Percentiles rank a stretch among this genome's conserved stretches.
These are phyloP conservation scores for Diaporthe batatas DNA, from an alignment of 2,329 filamentous ascomycete species.

Conservation along the genomic window DNA sequence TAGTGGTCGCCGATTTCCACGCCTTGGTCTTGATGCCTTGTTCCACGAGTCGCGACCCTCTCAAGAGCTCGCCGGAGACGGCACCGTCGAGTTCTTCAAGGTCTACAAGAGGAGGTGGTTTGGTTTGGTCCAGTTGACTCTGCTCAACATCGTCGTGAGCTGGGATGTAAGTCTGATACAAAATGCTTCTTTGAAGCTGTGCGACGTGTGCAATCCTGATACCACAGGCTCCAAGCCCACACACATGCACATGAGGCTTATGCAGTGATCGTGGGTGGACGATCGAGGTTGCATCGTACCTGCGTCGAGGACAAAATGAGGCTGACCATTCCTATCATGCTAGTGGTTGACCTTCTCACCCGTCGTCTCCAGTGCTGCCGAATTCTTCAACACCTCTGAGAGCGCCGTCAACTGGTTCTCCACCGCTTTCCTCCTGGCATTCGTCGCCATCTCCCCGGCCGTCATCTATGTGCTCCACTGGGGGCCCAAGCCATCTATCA, in stretches of 20 bases:
- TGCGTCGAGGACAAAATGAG: constrained; percentile 3
- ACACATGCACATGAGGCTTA: background rate
- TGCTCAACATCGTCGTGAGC: constrained; percentile 92
- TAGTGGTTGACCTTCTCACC: constrained; percentile 95
- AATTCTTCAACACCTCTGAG: constrained; percentile 82
- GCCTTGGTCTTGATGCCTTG: constrained; percentile 34
- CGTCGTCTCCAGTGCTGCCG: constrained; percentile 78
- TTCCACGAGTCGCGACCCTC: constrained; percentile 26
- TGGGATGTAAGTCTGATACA: constrained; percentile 84
- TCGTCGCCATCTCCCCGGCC: constrained; percentile 78
- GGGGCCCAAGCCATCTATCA: constrained; percentile 83
- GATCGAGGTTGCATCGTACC: constrained; percentile 5
- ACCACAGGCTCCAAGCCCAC: background rate
- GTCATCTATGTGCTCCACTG: constrained; percentile 83
- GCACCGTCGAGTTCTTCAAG: constrained; percentile 46
- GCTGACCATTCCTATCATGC: constrained; percentile 34
- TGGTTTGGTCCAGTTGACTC: constrained; percentile 83
- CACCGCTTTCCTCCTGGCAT: constrained; percentile 88
- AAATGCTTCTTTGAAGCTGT: background rate
- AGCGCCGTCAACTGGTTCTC: constrained; percentile 92
- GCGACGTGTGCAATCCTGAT: background rate
- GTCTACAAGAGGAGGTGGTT: constrained; percentile 90
- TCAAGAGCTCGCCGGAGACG: constrained; percentile 29
- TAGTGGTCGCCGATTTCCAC: constrained; percentile 35
- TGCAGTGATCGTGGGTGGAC: background rate